A percentile compares a stretch with the other conserved stretches of the same genome.
These are phyloP conservation scores for Monosporascus sp. DNA, from an alignment of 2,329 filamentous ascomycete species.

Conservation along the genomic window DNA sequence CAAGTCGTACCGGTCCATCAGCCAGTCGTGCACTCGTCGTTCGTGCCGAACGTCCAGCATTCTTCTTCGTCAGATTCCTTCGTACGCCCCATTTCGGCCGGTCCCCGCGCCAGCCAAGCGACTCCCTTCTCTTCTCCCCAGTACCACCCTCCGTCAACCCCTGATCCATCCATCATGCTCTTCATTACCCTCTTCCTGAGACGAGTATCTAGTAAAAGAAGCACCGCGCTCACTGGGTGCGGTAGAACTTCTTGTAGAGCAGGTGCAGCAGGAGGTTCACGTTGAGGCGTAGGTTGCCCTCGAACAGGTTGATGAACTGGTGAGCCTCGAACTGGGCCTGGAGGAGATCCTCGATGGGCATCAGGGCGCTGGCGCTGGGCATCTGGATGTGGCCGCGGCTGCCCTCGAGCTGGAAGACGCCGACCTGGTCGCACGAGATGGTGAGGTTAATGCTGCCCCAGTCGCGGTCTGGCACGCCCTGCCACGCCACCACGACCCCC, in stretches of 20 bases:
- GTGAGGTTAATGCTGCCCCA: slow-evolving; percentile 93
- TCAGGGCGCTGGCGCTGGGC: slow-evolving; percentile 80
- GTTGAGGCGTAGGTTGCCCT: slow-evolving; percentile 78
- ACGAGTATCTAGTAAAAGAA: no score
- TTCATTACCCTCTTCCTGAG: no score
- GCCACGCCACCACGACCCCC: slow-evolving; percentile 90
- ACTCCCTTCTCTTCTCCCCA: no score
- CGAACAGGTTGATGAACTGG: slow-evolving; percentile 93
- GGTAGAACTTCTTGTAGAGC: slow-evolving; percentile 98
- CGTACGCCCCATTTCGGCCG: no score
- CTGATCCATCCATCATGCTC: no score
- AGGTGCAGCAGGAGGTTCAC: slow-evolving; percentile 95
- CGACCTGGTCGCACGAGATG: slow-evolving; percentile 89
- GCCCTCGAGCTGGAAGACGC: slow-evolving; percentile 88
- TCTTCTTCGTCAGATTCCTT: no score
- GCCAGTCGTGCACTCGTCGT: no score
- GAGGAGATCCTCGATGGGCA: slow-evolving; percentile 87
- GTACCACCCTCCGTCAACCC: no score
- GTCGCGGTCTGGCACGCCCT: slow-evolving; percentile 72
- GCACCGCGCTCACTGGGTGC: slow-evolving; percentile 47
- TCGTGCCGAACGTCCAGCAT: no score
- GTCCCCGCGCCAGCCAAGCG: no score
- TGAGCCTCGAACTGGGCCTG: slow-evolving; percentile 97
- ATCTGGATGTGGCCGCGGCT: slow-evolving; percentile 92
- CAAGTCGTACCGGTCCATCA: no score